A percentile compares a stretch with the other conserved stretches of the same genome.
These are phyloP conservation scores for Lentinula detonsa DNA, from an alignment of 768 basidiomycete species.

Conservation along the genomic window DNA sequence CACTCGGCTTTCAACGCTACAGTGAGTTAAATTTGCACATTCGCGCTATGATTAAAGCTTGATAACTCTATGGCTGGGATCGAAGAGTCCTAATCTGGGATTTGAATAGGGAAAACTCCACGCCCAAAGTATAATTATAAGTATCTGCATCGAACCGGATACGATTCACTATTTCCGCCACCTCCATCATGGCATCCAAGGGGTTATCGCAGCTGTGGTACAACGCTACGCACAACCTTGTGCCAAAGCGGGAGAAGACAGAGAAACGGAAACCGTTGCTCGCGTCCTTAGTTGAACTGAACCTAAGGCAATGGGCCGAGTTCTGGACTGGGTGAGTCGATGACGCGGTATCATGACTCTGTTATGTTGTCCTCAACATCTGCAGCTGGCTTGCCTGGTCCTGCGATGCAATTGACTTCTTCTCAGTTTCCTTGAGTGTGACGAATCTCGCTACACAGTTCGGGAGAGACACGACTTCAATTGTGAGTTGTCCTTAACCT, in stretches of 20 bases:
- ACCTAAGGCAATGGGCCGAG: constrained; percentile 49
- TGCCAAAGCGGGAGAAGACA: constrained; percentile 37
- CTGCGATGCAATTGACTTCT: constrained; percentile 84
- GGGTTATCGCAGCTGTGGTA: not conserved
- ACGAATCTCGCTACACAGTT: constrained; percentile 44
- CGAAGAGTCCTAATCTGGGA: too few species aligned
- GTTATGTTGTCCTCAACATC: not conserved
- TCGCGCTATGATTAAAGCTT: too few species aligned
- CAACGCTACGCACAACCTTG: constrained; percentile 2
- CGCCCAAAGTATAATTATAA: not conserved
- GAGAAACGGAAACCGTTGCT: constrained; percentile 33
- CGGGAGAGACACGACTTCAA: constrained; percentile 27
- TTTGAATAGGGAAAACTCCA: not conserved
- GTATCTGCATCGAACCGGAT: too few species aligned
- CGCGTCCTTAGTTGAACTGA: constrained; percentile 35
- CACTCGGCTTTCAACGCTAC: too few species aligned
- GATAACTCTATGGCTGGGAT: too few species aligned
- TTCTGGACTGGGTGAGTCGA: constrained; percentile 58
- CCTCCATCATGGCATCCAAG: constrained; percentile 2
- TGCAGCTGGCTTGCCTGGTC: constrained; percentile 81
- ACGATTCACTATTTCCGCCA: not conserved
- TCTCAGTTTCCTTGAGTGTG: constrained; percentile 64
- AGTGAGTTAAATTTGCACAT: too few species aligned
- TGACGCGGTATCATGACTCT: not conserved
- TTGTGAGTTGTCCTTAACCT: constrained; percentile 28